These are phyloP conservation scores for Microsporum canis DNA, from an alignment of 2,329 filamentous ascomycete genomes.

Conservation along the genomic window DNA sequence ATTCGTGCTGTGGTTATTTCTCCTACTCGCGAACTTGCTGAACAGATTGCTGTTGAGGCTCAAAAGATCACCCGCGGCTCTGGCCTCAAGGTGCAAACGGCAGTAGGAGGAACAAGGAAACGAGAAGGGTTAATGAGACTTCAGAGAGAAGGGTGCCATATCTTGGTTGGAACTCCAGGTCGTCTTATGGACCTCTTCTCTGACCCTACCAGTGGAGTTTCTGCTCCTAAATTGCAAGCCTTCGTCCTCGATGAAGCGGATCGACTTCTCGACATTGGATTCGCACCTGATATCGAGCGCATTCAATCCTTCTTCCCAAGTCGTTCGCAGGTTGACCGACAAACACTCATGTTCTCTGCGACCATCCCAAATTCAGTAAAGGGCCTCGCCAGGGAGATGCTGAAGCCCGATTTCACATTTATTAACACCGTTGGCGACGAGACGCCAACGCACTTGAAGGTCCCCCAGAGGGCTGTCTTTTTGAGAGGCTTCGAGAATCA, in stretches of 20 bases:
- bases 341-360: slow-evolving; percentile 91
- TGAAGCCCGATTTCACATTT: slow-evolving; percentile 77
- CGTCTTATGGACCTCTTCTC: slow-evolving; percentile 70
- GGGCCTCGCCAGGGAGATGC: slow-evolving; percentile 60
- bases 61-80: slow-evolving; percentile 54
- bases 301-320: slow-evolving; percentile 55
- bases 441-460: slow-evolving; percentile 67
- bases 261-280: slow-evolving; percentile 56
- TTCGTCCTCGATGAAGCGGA: slow-evolving; percentile 58
- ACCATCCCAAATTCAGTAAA: slow-evolving; percentile 81
- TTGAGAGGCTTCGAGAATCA: slow-evolving; percentile 62
- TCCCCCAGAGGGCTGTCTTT: slow-evolving; percentile 66
- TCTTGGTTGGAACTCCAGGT: slow-evolving; percentile 83
- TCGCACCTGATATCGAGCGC: slow-evolving; percentile 52
- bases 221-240: slow-evolving; percentile 49
- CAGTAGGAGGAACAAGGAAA: slow-evolving; percentile 90
- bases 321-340: slow-evolving; percentile 53
- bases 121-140: slow-evolving; percentile 54
- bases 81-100: slow-evolving; percentile 57
- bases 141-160: slow-evolving; percentile 65
- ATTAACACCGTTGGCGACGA: slow-evolving; percentile 86
- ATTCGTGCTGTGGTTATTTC: slow-evolving; percentile 52
- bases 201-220: slow-evolving; percentile 52
- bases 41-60: slow-evolving; percentile 61
- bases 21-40: slow-evolving; percentile 51